A percentile compares a stretch with the other conserved stretches of the same genome.
Conservation (phyloP, 306 rosid genomes). For the Canavalia gladiata region DNA sequence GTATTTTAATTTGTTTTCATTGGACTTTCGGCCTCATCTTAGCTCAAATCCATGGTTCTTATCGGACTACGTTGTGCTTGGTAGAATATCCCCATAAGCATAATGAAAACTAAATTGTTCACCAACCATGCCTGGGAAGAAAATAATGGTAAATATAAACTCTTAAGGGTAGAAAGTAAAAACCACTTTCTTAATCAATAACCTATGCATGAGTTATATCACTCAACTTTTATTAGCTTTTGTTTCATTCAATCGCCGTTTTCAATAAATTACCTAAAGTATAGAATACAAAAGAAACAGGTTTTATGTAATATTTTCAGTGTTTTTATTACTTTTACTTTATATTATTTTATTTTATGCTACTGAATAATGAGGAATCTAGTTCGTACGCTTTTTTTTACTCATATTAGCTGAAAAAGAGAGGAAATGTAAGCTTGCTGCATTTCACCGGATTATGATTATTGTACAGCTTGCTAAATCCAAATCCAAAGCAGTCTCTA, state of each 20-base stretch:
- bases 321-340: not conserved
- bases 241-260: not conserved
- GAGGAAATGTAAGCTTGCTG: not conserved
- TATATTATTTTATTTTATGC: not conserved
- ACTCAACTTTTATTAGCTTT: not conserved
- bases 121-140: not conserved
- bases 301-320: not conserved
- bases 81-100: not conserved
- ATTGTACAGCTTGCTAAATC: not conserved
- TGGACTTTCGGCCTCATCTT: not conserved
- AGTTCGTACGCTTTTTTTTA: not conserved
- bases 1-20: not conserved
- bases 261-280: not conserved
- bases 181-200: not conserved
- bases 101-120: not conserved
- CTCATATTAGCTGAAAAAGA: not conserved
- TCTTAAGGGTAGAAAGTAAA: not conserved
- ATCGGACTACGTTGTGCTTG: not conserved
- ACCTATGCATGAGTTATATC: not conserved
- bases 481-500: constrained; percentile 9
- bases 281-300: not conserved
- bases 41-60: not conserved
- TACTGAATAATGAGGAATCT: not conserved
- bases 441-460: not conserved
- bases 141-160: not conserved